phyloP scores from a whole-genome alignment of 139 green algal species.

The Chlamydomonas sp. region DNA sequence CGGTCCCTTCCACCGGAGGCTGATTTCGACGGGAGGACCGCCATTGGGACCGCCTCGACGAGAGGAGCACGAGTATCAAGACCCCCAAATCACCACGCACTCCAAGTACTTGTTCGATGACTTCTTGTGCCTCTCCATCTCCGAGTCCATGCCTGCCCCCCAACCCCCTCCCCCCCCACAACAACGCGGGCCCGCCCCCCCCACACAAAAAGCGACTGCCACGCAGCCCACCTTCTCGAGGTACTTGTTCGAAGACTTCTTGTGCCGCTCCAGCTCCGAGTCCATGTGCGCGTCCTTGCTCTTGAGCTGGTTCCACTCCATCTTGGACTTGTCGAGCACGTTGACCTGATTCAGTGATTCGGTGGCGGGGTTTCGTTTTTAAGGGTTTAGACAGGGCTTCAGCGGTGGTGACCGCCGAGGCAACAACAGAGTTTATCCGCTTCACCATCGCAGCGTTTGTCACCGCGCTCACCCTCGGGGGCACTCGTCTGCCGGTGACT shows the following conservation, averaged over 20 bases:
- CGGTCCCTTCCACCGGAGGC: slow-evolving; percentile 72
- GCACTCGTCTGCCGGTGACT: no score
- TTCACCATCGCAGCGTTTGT: no score
- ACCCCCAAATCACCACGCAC: not conserved
- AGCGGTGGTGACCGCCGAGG: no score
- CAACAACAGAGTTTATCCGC: no score
- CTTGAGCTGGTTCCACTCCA: slow-evolving; percentile 79
- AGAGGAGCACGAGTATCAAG: no score
- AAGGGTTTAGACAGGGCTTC: not conserved
- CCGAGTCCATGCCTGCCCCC: slow-evolving; percentile 74
- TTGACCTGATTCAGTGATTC: slow-evolving; percentile 50
- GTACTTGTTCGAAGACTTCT: slow-evolving; percentile 56
- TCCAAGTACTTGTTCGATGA: slow-evolving; percentile 63
- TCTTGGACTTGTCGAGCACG: slow-evolving; percentile 81
- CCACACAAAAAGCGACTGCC: not conserved
- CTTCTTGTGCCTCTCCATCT: slow-evolving; percentile 76
- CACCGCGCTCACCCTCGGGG: no score
- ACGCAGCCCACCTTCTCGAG: slow-evolving; percentile 59
- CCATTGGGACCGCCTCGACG: no score
- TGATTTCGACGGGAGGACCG: no score
- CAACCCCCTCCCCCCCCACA: no score
- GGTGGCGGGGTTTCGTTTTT: not conserved
- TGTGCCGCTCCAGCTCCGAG: slow-evolving; percentile 79
- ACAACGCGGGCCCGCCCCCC: no score
- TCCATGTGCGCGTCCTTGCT: slow-evolving; percentile 51